A percentile compares a stretch with the other conserved stretches of the same genome.
phyloP scores from a whole-genome alignment of 108 stramenopile species.

The Discostella pseudostelligera region DNA sequence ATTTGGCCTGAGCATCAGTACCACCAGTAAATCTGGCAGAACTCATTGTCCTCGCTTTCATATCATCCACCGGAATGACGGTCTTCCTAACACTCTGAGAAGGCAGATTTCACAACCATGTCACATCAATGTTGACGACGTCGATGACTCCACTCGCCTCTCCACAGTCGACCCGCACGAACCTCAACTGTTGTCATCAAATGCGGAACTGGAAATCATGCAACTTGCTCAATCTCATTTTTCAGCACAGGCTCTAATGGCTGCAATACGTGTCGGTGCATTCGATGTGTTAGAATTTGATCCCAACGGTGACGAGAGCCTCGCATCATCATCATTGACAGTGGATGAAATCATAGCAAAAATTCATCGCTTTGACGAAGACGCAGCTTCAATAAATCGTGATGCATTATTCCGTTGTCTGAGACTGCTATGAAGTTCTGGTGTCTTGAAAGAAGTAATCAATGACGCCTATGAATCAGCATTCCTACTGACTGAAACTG shows the following conservation, averaged over 20 bases:
- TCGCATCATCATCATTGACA: constrained; percentile 1
- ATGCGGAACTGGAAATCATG: constrained; percentile 16
- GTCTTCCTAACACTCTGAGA: background rate
- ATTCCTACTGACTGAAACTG: constrained; percentile 29
- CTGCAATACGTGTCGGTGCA: constrained; percentile 18
- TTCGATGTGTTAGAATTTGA: constrained; percentile 13
- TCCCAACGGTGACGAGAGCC: background rate
- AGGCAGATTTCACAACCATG: background rate
- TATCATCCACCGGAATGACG: constrained; percentile 1
- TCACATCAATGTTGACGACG: constrained; percentile 3
- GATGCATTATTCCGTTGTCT: constrained; percentile 36
- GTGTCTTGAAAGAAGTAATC: constrained; percentile 30
- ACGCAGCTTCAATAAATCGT: constrained; percentile 15
- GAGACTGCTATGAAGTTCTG: constrained; percentile 36
- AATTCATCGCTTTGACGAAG: background rate
- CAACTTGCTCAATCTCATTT: constrained; percentile 41
- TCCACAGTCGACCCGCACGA: background rate
- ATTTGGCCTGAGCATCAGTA: background rate
- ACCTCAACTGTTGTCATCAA: constrained; percentile 1
- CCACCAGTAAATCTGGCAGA: background rate
- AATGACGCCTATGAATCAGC: constrained; percentile 11
- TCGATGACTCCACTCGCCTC: background rate
- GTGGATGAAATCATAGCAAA: constrained; percentile 31
- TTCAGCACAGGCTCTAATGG: constrained; percentile 20
- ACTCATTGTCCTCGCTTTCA: background rate